Base-by-base conservation (phyloP, 2,329 filamentous ascomycete genomes). In the Colletotrichum paranaense region DNA sequence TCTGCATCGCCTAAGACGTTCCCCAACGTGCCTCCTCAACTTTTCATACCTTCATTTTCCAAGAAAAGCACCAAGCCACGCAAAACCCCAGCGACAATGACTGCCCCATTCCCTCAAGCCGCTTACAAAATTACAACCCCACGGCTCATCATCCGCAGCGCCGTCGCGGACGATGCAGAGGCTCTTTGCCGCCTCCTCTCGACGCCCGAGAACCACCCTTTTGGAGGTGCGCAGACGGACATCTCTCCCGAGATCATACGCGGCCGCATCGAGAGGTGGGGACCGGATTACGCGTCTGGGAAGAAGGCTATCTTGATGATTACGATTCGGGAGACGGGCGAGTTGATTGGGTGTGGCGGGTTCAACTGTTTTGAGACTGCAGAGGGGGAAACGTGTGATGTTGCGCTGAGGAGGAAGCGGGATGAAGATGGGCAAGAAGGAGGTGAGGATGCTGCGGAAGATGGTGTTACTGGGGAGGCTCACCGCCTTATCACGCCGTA, bases 81-180 rank as follows among this genome's bases (percentile, higher is more conserved):
- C 2, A 62, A 52, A n/a, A 19, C 24, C 52, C 62, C 42, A 49
- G 7, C 38, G 5, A 72, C 32, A 8, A 75, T 73, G 72, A 46
- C 66, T 2, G 52, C 62, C 7, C 59, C 57, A 11, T 74, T 74
- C 30, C 72, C 72, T n/a, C 68, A 71, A 59, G 42, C 62, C 22
- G 66, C 57, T 12, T 68, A 74, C 35, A 52, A 56, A 19, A 85
- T 69, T 83, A 85, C 38, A 82, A 88, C 56, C 83, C 87, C 19
- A 81, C 80, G 81, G 46, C 79, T 86, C 28, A 81, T 82, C 28
- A 82, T 86, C 68, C 83, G 85, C 73, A 78, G 78, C 22, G 82
- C 81, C 1, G 76, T 79, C 9, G 30, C 42, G 9, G 53, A 67
- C 38, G 75, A 77, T 30, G 75, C 57, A 38, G 69, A 67, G 0